Conservation (phyloP, 257 asterid genomes). For the Solanum pennellii region DNA sequence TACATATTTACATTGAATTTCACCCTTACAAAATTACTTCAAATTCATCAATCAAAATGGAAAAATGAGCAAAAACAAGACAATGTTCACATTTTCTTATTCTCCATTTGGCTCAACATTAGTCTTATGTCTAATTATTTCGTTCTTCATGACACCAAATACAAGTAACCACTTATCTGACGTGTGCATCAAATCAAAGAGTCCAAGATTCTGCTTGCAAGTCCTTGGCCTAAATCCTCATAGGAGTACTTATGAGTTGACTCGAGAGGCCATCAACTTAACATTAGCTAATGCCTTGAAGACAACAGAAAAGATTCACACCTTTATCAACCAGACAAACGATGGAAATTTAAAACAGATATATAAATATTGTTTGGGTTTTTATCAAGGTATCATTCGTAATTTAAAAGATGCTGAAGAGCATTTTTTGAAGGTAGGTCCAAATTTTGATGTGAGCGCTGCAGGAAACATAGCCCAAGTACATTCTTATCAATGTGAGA, state of each 20-base stretch:
- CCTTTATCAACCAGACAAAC: neutral
- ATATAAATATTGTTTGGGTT: neutral
- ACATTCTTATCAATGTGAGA: neutral
- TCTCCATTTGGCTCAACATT: neutral
- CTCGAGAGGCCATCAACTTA: neutral
- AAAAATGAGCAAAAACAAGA: neutral
- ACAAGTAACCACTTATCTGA: neutral
- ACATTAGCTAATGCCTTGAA: neutral
- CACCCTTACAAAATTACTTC: neutral
- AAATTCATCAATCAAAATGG: neutral
- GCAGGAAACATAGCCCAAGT: neutral
- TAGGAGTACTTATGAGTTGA: neutral
- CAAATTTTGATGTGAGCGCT: neutral
- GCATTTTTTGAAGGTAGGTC: neutral
- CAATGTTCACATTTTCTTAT: neutral
- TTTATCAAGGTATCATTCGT: neutral
- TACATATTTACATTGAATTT: neutral
- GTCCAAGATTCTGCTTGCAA: neutral
- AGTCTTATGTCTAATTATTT: neutral
- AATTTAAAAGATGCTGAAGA: neutral
- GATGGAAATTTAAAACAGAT: neutral
- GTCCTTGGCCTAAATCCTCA: neutral
- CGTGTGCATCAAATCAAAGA: neutral
- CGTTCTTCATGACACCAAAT: neutral
- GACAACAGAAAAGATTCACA: neutral